Conservation (phyloP, 768 basidiomycete genomes). For the Panus rudis region DNA sequence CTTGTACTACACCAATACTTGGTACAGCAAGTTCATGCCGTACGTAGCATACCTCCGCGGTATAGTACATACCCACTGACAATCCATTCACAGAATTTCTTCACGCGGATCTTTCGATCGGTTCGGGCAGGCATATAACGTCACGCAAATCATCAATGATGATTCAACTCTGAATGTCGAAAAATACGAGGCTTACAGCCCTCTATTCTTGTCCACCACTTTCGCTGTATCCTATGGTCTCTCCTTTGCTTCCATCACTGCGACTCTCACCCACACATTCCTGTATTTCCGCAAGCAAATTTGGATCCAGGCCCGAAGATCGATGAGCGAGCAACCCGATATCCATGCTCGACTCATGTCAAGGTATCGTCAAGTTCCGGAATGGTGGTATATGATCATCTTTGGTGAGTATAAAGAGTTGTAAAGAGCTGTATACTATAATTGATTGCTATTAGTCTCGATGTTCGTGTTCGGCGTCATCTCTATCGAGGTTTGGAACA, state of each 20-base stretch:
- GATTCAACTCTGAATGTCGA: conserved; percentile 26
- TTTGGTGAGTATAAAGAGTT: conserved; percentile 30
- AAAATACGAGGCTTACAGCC: conserved; percentile 32
- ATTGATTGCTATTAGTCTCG: conserved; percentile 25
- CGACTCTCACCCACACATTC: conserved; percentile 63
- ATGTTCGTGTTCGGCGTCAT: conserved; percentile 68
- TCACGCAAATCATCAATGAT: conserved; percentile 29
- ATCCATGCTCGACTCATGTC: conserved; percentile 81
- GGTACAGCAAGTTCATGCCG: conserved; percentile 25
- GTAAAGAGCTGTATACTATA: neutral
- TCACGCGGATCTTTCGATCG: conserved; percentile 34
- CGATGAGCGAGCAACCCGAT: conserved; percentile 75
- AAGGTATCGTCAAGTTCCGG: conserved; percentile 67
- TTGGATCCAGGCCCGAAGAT: conserved; percentile 59
- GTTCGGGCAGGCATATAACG: conserved; percentile 30
- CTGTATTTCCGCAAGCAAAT: conserved; percentile 79
- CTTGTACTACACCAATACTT: conserved; percentile 27
- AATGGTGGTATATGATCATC: conserved; percentile 78
- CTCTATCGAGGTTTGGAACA: conserved; percentile 68
- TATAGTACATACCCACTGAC: neutral
- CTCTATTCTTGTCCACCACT: conserved; percentile 33
- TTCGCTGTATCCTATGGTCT: conserved; percentile 34
- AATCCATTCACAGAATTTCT: conserved; percentile 35
- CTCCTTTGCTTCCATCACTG: conserved; percentile 36
- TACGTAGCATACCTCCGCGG: neutral